Conservation (phyloP, 192 early-diverging fungal genomes). For the Linnemannia exigua region DNA sequence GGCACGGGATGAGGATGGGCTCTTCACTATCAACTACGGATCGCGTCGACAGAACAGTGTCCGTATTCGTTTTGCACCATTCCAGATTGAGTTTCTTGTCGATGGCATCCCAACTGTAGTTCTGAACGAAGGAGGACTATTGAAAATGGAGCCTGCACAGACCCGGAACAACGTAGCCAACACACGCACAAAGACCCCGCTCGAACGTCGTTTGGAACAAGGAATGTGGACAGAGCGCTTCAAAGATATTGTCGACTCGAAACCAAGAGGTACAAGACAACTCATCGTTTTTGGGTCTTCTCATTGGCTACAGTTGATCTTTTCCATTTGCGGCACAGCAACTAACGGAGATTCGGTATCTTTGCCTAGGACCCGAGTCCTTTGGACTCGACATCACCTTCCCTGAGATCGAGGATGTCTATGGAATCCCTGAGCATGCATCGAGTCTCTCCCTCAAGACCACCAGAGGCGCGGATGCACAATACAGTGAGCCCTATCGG, state of each 20-base stretch:
- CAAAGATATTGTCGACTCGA: slow-evolving; percentile 86
- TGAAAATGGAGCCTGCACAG: slow-evolving; percentile 84
- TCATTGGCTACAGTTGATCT: no score
- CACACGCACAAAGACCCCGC: background rate
- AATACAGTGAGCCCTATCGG: slow-evolving; percentile 94
- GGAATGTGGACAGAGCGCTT: slow-evolving; percentile 90
- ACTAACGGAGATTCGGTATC: background rate
- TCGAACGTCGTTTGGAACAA: slow-evolving; percentile 61
- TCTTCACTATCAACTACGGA: slow-evolving; percentile 62
- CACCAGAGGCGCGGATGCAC: slow-evolving; percentile 79
- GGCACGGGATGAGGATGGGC: slow-evolving; percentile 23
- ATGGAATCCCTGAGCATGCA: slow-evolving; percentile 97
- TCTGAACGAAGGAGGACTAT: slow-evolving; percentile 88
- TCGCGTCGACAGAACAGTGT: slow-evolving; percentile 52
- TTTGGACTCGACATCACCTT: slow-evolving; percentile 95
- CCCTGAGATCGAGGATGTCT: slow-evolving; percentile 86
- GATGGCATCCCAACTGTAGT: slow-evolving; percentile 70
- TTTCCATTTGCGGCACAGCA: background rate
- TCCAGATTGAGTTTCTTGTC: slow-evolving; percentile 71
- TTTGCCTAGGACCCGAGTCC: slow-evolving; percentile 83
- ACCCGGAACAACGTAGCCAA: slow-evolving; percentile 24
- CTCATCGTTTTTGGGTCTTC: background rate
- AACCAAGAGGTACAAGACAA: slow-evolving; percentile 81
- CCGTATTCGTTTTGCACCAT: slow-evolving; percentile 66
- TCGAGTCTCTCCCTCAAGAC: slow-evolving; percentile 85